These are phyloP conservation scores for Trichomonas vaginalis DNA, from an alignment of 208 protist species.

Conservation along the genomic window DNA sequence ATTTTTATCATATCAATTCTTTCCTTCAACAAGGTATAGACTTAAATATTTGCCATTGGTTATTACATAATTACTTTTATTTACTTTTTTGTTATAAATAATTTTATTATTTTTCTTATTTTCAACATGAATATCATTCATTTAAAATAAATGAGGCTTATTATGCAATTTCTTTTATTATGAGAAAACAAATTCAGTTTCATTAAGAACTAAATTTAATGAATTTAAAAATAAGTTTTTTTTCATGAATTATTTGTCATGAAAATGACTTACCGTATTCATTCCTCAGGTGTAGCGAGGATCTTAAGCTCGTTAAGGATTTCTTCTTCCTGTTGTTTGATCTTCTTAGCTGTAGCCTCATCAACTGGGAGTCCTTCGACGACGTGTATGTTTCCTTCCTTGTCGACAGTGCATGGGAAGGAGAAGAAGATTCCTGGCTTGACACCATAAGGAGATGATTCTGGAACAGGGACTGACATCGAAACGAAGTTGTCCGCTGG, in stretches of 20 bases:
- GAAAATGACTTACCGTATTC: not conserved
- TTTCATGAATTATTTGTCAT: not conserved
- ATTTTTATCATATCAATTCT: too few species aligned
- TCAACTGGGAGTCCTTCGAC: not conserved
- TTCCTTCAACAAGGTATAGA: too few species aligned
- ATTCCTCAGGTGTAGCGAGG: not conserved
- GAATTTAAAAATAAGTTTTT: not conserved
- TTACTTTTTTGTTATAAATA: not conserved
- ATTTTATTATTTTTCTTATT: not conserved
- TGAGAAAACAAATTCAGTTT: too few species aligned
- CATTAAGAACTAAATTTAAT: too few species aligned
- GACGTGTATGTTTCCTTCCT: not conserved
- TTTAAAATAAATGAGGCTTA: too few species aligned
- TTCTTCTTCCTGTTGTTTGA: not conserved
- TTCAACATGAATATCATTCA: too few species aligned
- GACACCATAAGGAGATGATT: not conserved
- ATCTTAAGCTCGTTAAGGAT: not conserved
- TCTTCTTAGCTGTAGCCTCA: not conserved
- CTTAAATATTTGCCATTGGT: too few species aligned
- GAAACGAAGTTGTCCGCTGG: constrained; percentile 45
- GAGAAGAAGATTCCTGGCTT: not conserved
- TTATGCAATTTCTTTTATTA: too few species aligned
- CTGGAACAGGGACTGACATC: constrained; percentile 51
- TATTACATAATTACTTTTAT: too few species aligned
- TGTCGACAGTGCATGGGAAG: not conserved